These are phyloP conservation scores for Gastrolobium bilobum DNA, from an alignment of 306 rosid genomes.

Conservation along the genomic window DNA sequence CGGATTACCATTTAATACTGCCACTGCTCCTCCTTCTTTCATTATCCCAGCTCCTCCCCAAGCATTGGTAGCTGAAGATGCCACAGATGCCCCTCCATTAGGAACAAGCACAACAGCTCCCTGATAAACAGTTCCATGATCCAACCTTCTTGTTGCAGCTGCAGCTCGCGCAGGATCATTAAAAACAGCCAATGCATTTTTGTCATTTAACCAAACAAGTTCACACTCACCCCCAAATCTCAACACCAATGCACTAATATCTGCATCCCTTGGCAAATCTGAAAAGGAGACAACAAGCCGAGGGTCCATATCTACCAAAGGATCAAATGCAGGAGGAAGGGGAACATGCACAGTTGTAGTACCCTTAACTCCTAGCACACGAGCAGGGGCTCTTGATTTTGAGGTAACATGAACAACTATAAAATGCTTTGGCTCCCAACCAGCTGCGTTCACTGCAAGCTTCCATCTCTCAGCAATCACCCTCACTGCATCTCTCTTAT, in stretches of 20 bases:
- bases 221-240: conserved; percentile 97
- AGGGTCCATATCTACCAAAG: conserved; percentile 90
- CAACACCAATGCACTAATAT: conserved; percentile 88
- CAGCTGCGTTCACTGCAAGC: conserved; percentile 74
- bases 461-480: conserved; percentile 93
- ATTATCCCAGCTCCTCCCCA: conserved; percentile 69
- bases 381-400: conserved; percentile 78
- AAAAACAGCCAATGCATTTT: conserved; percentile 88
- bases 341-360: conserved; percentile 54
- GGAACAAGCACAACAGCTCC: conserved; percentile 71
- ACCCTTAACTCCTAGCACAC: conserved; percentile 84
- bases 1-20: conserved; percentile 62
- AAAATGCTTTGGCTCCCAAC: conserved; percentile 92
- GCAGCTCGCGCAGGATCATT: conserved; percentile 88
- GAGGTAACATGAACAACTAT: conserved; percentile 75
- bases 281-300: conserved; percentile 88
- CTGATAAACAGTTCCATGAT: conserved; percentile 74
- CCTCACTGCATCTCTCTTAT: conserved; percentile 82
- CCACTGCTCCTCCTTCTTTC: conserved; percentile 58
- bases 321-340: conserved; percentile 69
- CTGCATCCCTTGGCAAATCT: conserved; percentile 88
- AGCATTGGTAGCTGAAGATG: conserved; percentile 64
- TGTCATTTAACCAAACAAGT: conserved; percentile 92
- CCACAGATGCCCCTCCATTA: conserved; percentile 50
- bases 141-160: conserved; percentile 93